Evolutionary conservation across 805 yeast genomes (phyloP), one percentile per base, ranked within the genome.

Genomic region (Ogataea polymorpha): DNA sequence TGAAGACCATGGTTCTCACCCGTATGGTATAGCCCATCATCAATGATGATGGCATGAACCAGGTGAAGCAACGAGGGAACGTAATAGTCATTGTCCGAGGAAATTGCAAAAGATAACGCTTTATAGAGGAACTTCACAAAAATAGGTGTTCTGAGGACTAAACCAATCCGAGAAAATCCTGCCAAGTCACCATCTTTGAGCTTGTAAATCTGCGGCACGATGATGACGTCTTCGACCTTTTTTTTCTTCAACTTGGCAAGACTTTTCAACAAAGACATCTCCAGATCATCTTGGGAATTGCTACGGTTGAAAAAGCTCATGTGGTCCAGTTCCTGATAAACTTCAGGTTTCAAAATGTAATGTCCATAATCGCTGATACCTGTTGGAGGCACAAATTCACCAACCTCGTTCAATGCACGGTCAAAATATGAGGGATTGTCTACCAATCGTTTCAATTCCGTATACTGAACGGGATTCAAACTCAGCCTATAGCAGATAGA

Each of bases 291-390:
- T 33, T 73, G 67, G 44, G 79, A 74, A 27, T 64, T 59, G 5
- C 66, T 70, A 29, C 74, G 79, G 42, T 72, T 61, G 46, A 67
- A 65, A 14, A 74, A 53, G 49, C 70, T 71, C 44, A 80, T 60
- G 2, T 87, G 87, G 58, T 86, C 93, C 40, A 84, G 61, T 2
- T 61, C 57, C 9, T 67, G 60, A 46, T 65, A 72, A 7, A 66
- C 46, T 2, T 65, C 59, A 10, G 70, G 66, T 48, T 78, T 83
- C 51, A 86, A 65, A 17, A 75, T 64, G 58, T 82, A 86, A 33
- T 74, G 72, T 16, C 95, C 95, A 45, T 77, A 73, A 54, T 82
- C 91, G 26, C 70, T 71, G 30, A 81, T 61, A 3, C 86, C 86
- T 15, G 71, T 68, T 4, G 95, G 93, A 6, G 86, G 77, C 23